Base-by-base conservation (phyloP, 768 basidiomycete genomes). In the Boletus rubropictus region DNA sequence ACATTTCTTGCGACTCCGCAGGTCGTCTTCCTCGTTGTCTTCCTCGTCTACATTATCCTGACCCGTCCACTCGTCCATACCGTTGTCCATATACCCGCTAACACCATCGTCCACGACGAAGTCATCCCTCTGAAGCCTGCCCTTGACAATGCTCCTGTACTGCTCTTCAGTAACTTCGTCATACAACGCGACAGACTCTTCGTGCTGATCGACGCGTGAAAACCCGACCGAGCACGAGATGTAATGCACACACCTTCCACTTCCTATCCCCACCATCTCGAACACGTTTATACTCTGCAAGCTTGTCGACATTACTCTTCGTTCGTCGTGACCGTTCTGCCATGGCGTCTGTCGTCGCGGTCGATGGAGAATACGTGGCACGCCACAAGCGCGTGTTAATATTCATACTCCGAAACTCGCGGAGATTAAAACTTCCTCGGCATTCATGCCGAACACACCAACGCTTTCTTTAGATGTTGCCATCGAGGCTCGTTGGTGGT, bases 41-140 rank as follows among this genome's bases (percentile, higher is more conserved):
- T 80, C 81, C 8, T 70, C 71, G 12, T 82, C 78, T 7, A 76
- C 74, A 39, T 77, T 73, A 24, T 76, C 73, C 8, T 72, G 78
- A 22, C 75, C 77, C 27, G 77, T 79, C 85, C 90, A 97, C 59
- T 95, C 93, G 49, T 98, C 96, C 82, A 92, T 84, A 5, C 96
- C 96, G 61, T 96, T 90, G 70, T 99, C 96, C 64, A 86, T 83
- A 58, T 99, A 98, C 5, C 91, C 96, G 12, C 74, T 78, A 0
- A 86, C 78, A 22, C 92, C 92, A 69, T 98, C 96, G 59, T 98
- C 96, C 31, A 87, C 84, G 17, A 98, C 89, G 52, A 99, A 99
- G 64, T 99, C 96, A 54, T 97, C 92, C 55, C 73, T 72, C 49
- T 88, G 83, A 7, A 96, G 74, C 15, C 96, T 76, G 1, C 83